A percentile compares a stretch with the other conserved stretches of the same genome.
These are phyloP conservation scores for Chlorella sp. DNA, from an alignment of 139 green algal genomes.

Conservation along the genomic window DNA sequence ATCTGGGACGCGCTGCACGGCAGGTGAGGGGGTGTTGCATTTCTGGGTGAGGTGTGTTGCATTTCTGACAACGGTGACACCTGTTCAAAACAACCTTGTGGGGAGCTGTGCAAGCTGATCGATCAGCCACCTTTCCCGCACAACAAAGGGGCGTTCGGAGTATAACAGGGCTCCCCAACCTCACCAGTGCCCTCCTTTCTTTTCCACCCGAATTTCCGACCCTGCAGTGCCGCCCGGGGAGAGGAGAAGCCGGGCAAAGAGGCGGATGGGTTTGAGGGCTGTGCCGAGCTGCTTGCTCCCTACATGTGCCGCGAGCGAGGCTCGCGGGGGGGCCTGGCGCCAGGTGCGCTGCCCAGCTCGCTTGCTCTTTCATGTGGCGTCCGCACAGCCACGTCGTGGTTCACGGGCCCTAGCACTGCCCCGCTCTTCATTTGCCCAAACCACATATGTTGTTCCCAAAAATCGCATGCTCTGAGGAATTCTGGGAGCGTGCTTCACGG, in stretches of 20 bases:
- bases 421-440: too few species aligned
- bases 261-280: constrained; percentile 79
- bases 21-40: neutral
- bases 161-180: neutral
- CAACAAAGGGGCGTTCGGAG: neutral
- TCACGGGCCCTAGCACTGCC: too few species aligned
- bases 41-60: neutral
- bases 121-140: too few species aligned
- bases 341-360: neutral
- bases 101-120: neutral
- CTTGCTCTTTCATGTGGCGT: neutral
- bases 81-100: too few species aligned
- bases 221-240: neutral
- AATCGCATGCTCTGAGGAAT: neutral
- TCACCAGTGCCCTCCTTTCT: neutral
- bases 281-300: constrained; percentile 78
- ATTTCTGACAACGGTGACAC: too few species aligned
- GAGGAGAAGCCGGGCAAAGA: constrained; percentile 37
- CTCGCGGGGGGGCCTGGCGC: constrained; percentile 62
- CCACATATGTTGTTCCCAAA: too few species aligned
- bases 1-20: constrained; percentile 29
- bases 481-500: neutral
- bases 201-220: neutral
- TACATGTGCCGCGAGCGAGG: constrained; percentile 82
- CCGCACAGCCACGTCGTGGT: too few species aligned